These are phyloP conservation scores for Nematocida minor DNA, from an alignment of 371 early-diverging fungal genomes.

Conservation along the genomic window DNA sequence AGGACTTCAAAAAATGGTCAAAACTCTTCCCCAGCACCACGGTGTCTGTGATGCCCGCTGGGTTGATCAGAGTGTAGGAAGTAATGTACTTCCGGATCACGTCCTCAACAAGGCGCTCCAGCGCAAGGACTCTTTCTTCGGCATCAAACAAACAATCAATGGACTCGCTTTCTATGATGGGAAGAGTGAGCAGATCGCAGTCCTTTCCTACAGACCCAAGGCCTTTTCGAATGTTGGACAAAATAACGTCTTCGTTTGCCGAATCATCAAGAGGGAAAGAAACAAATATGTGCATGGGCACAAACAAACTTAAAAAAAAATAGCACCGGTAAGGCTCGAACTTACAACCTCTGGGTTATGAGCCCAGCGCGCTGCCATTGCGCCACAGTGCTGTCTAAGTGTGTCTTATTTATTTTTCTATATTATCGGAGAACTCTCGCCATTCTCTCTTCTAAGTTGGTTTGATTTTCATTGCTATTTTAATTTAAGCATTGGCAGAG, in stretches of 20 bases:
- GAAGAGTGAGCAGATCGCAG: constrained; percentile 18
- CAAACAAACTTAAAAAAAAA: constrained; percentile 35
- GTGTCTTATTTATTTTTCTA: background rate
- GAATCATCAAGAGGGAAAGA: constrained; percentile 41
- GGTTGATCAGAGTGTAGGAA: background rate
- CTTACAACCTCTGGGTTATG: constrained; percentile 58
- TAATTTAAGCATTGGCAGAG: too few relatives aligned
- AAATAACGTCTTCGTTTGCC: constrained; percentile 2
- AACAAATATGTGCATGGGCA: constrained; percentile 51
- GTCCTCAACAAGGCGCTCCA: constrained; percentile 36
- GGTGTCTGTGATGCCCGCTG: background rate
- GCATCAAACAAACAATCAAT: constrained; percentile 45
- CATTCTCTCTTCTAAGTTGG: too few relatives aligned
- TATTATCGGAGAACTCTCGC: too few relatives aligned
- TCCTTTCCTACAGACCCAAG: constrained; percentile 39
- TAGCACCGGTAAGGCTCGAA: constrained; percentile 57
- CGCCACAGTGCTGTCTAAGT: constrained; percentile 50
- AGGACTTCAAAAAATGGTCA: constrained; percentile 47
- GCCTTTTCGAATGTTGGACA: constrained; percentile 28
- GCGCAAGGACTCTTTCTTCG: constrained; percentile 11
- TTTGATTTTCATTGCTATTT: too few relatives aligned
- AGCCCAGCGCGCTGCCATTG: constrained; percentile 57
- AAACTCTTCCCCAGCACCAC: constrained; percentile 33
- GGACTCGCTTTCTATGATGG: constrained; percentile 35
- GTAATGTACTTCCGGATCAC: background rate